These are phyloP conservation scores for Coemansia guatemalensis DNA, from an alignment of 192 early-diverging fungal genomes.

Conservation along the genomic window DNA sequence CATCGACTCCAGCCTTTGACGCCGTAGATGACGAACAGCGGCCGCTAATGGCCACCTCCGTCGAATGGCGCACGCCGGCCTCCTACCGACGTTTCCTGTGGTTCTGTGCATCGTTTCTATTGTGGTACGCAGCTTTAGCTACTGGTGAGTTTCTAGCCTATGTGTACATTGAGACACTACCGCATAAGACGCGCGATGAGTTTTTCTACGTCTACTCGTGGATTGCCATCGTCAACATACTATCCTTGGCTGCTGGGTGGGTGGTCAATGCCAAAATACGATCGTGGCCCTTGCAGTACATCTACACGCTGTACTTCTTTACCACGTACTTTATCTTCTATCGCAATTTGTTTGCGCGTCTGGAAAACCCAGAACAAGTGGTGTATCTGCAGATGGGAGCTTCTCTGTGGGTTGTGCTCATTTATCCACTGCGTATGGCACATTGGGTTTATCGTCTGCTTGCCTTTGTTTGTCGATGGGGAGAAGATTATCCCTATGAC, in stretches of 20 bases:
- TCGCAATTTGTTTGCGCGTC: slow-evolving; percentile 71
- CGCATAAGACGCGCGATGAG: slow-evolving; percentile 61
- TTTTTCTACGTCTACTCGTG: slow-evolving; percentile 74
- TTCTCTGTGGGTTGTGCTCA: slow-evolving; percentile 73
- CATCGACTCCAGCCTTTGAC: slow-evolving; percentile 13
- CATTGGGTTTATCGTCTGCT: slow-evolving; percentile 53
- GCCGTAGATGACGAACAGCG: slow-evolving; percentile 33
- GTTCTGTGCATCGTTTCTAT: slow-evolving; percentile 70
- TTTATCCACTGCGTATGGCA: slow-evolving; percentile 74
- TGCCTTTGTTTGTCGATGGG: slow-evolving; percentile 54
- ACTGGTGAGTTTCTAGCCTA: slow-evolving; percentile 72
- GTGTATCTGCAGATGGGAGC: slow-evolving; percentile 65
- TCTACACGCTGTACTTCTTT: slow-evolving; percentile 75
- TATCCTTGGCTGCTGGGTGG: slow-evolving; percentile 65
- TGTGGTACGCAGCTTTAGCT: slow-evolving; percentile 65
- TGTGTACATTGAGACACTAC: slow-evolving; percentile 57
- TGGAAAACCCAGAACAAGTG: slow-evolving; percentile 68
- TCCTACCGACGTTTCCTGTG: slow-evolving; percentile 75
- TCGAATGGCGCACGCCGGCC: slow-evolving; percentile 62
- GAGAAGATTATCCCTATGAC: slow-evolving; percentile 62
- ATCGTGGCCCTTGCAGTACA: slow-evolving; percentile 66
- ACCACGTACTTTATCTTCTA: slow-evolving; percentile 84
- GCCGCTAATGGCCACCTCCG: slow-evolving; percentile 57
- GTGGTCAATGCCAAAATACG: slow-evolving; percentile 63
- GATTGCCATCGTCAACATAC: slow-evolving; percentile 68